Evolutionary conservation across 208 protist genomes (phyloP).

Genomic region (Balamuthia mandrillaris): DNA sequence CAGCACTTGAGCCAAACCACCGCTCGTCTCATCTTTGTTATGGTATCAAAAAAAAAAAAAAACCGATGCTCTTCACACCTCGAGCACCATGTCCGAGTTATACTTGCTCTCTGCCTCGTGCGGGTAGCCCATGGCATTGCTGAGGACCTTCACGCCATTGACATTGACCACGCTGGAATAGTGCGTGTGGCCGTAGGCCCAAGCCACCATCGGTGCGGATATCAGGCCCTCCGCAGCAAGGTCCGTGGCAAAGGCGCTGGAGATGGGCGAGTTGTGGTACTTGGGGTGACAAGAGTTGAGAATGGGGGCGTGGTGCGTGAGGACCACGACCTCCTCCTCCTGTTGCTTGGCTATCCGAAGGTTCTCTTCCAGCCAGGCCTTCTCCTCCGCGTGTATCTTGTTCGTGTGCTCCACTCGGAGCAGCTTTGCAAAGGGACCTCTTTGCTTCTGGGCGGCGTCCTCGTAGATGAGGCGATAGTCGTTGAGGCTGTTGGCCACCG

Average conservation of each 20-base stretch:
- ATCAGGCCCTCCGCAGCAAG: too few relatives aligned
- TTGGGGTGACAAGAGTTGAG: neutral
- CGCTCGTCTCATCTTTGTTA: too few relatives aligned
- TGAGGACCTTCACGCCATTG: too few relatives aligned
- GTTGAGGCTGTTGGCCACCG: neutral
- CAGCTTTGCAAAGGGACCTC: neutral
- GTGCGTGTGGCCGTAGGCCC: slow-evolving; percentile 20
- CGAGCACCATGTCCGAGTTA: too few relatives aligned
- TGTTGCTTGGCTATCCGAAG: neutral
- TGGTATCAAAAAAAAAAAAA: too few relatives aligned
- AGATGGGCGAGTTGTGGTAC: neutral
- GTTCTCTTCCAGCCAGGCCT: neutral
- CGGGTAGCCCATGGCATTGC: too few relatives aligned
- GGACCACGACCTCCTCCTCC: neutral
- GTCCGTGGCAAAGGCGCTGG: too few relatives aligned
- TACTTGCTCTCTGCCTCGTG: too few relatives aligned
- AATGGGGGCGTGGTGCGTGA: slow-evolving; percentile 23
- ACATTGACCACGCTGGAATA: too few relatives aligned
- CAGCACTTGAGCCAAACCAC: too few relatives aligned
- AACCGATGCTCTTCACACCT: too few relatives aligned
- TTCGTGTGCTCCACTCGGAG: slow-evolving; percentile 26
- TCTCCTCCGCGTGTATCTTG: neutral
- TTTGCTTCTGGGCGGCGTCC: neutral
- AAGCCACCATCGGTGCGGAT: neutral
- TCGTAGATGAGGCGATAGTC: neutral